phyloP scores from a whole-genome alignment of 768 basidiomycete genomes.

The Trametes cinnabarina region DNA sequence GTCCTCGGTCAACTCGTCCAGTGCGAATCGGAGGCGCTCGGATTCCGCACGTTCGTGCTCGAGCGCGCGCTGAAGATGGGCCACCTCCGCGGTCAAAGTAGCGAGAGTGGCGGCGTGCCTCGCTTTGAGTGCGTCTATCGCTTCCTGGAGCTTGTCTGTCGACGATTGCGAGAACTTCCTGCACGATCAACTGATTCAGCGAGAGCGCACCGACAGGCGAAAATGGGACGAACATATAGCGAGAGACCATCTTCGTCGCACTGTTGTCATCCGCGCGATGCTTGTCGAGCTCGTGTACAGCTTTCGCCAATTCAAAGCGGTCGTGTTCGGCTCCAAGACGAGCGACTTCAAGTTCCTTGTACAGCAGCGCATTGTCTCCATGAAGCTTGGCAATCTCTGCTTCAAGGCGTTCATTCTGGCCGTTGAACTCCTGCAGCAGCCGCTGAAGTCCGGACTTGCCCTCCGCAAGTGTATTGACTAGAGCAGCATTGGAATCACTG shows the following conservation, averaged over 20 bases:
- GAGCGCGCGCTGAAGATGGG: slow-evolving; percentile 43
- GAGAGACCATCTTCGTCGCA: slow-evolving; percentile 79
- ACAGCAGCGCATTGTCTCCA: slow-evolving; percentile 41
- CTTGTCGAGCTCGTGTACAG: slow-evolving; percentile 52
- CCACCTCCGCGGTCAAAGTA: slow-evolving; percentile 53
- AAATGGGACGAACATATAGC: slow-evolving; percentile 75
- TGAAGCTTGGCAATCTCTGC: slow-evolving; percentile 42
- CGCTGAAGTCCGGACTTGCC: slow-evolving; percentile 48
- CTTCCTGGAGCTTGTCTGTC: slow-evolving; percentile 60
- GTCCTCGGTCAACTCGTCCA: slow-evolving; percentile 72
- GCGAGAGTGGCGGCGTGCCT: slow-evolving; percentile 61
- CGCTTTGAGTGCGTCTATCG: slow-evolving; percentile 54
- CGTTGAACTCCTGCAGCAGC: slow-evolving; percentile 48
- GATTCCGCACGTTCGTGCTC: slow-evolving; percentile 42
- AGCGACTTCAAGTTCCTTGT: slow-evolving; percentile 47
- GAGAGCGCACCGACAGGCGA: no score
- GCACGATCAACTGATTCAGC: neutral
- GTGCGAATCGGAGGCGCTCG: slow-evolving; percentile 50
- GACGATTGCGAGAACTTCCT: slow-evolving; percentile 86
- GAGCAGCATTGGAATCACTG: slow-evolving; percentile 18
- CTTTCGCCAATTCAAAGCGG: slow-evolving; percentile 43
- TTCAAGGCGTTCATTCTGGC: slow-evolving; percentile 46
- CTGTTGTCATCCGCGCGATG: slow-evolving; percentile 65
- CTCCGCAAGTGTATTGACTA: slow-evolving; percentile 39
- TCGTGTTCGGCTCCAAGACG: slow-evolving; percentile 41